Percentiles rank a stretch among this genome's conserved stretches.
These are phyloP conservation scores for Leptographium wingfieldii DNA, from an alignment of 2,329 filamentous ascomycete genomes.

Conservation along the genomic window DNA sequence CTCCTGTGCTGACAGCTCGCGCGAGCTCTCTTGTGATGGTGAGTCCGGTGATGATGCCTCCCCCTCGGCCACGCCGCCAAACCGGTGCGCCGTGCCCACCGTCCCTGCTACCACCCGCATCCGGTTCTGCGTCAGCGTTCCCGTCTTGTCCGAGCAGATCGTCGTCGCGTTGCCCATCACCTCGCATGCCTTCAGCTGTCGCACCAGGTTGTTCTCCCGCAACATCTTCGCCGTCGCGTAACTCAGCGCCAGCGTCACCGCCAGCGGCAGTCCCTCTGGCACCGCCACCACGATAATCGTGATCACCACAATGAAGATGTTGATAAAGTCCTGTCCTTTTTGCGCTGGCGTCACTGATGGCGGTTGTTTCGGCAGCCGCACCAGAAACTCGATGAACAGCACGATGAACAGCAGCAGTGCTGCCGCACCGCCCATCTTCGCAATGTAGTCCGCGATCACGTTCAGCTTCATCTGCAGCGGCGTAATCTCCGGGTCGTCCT, in stretches of 20 bases:
- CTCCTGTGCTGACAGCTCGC: constrained; percentile 30
- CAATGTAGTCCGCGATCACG: constrained; percentile 63
- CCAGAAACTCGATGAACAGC: constrained; percentile 75
- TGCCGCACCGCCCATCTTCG: constrained; percentile 63
- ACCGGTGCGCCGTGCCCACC: constrained; percentile 41
- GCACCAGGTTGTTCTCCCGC: constrained; percentile 64
- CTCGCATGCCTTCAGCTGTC: constrained; percentile 65
- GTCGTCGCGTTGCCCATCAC: constrained; percentile 59
- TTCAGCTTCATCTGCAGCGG: constrained; percentile 67
- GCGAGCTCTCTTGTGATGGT: constrained; percentile 13
- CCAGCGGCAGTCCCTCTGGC: constrained; percentile 63
- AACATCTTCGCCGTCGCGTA: constrained; percentile 70
- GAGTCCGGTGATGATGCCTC: constrained; percentile 4
- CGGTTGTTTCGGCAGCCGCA: constrained; percentile 40
- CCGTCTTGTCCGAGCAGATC: constrained; percentile 57
- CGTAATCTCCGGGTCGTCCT: constrained; percentile 62
- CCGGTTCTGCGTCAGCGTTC: constrained; percentile 55
- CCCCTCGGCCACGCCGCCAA: constrained; percentile 25
- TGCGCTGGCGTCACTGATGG: constrained; percentile 44
- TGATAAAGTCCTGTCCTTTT: constrained; percentile 68
- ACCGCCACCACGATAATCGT: constrained; percentile 73
- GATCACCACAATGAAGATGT: constrained; percentile 66
- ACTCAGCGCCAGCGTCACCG: constrained; percentile 64
- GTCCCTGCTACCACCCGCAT: constrained; percentile 54
- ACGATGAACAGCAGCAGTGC: constrained; percentile 73